phyloP scores from a whole-genome alignment of 2,329 filamentous ascomycete species.

The Cladosporium colombiae region DNA sequence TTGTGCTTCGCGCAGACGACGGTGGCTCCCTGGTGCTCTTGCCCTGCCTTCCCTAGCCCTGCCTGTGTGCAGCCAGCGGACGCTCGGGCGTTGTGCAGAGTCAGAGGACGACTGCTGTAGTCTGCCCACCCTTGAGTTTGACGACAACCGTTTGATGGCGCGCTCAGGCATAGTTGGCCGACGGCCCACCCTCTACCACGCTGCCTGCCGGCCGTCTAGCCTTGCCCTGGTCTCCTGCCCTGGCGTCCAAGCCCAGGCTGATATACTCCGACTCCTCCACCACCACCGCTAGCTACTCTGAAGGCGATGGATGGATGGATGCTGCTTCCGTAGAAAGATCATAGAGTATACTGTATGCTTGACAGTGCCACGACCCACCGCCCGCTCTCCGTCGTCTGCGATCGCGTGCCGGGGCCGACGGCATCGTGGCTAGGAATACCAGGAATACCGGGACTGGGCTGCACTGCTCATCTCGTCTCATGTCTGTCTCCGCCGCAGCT shows the following conservation, averaged over 20 bases:
- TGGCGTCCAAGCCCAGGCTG: conserved; percentile 7
- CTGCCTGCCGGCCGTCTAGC: not conserved
- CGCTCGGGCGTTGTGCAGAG: conserved; percentile 15
- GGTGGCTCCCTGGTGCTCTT: not conserved
- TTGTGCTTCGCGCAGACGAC: conserved; percentile 13
- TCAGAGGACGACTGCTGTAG: conserved; percentile 7
- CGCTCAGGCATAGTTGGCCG: conserved; percentile 10
- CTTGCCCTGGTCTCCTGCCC: not conserved
- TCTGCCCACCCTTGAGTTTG: not conserved
- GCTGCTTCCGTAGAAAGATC: not conserved
- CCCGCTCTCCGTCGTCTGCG: not conserved
- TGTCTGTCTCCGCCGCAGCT: conserved; percentile 3
- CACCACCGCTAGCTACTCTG: not conserved
- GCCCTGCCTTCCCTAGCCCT: not conserved
- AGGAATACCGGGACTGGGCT: not conserved
- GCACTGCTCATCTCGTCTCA: not conserved
- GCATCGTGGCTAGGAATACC: not conserved
- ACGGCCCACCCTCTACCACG: conserved; percentile 11
- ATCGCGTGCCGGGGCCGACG: not conserved
- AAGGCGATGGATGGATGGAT: not conserved
- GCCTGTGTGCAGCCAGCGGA: conserved; percentile 6
- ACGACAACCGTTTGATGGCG: conserved; percentile 2
- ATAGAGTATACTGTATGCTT: not conserved
- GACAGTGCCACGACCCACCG: not conserved
- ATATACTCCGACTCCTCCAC: conserved; percentile 14